A percentile compares a stretch with the other conserved stretches of the same genome.
phyloP scores from a whole-genome alignment of 2,329 filamentous ascomycete species.

The Fusarium floridanum region DNA sequence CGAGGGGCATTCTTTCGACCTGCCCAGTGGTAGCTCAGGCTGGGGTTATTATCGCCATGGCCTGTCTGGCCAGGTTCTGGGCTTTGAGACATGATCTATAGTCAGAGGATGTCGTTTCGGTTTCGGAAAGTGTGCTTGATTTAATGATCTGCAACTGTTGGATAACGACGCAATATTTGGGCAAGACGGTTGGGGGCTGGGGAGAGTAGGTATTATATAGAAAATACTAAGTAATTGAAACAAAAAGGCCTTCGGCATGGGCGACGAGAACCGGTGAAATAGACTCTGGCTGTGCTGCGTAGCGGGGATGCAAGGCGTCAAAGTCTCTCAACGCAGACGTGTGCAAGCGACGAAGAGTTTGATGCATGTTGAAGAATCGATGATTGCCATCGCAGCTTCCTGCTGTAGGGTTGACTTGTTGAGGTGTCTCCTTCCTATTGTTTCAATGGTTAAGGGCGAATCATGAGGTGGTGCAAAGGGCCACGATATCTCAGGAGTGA shows the following conservation, averaged over 20 bases:
- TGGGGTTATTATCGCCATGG: neutral
- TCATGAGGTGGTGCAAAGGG: neutral
- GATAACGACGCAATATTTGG: neutral
- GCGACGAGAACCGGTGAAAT: neutral
- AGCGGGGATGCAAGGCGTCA: neutral
- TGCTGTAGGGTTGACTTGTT: neutral
- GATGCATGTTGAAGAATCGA: neutral
- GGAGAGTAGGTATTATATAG: neutral
- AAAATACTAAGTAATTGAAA: neutral
- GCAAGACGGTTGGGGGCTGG: neutral
- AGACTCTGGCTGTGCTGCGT: neutral
- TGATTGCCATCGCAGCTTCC: neutral
- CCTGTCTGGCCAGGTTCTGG: neutral
- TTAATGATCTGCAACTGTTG: neutral
- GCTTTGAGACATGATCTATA: neutral
- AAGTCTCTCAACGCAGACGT: slow-evolving; percentile 1
- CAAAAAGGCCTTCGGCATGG: neutral
- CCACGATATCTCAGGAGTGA: neutral
- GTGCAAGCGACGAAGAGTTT: neutral
- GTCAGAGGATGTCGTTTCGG: neutral
- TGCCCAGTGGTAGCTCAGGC: neutral
- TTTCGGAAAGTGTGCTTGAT: neutral
- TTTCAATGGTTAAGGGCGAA: neutral
- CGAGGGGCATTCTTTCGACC: neutral
- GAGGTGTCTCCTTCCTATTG: neutral